phyloP scores from a whole-genome alignment of 2,329 filamentous ascomycete species.

The Paracorniculantispora psalliotae region DNA sequence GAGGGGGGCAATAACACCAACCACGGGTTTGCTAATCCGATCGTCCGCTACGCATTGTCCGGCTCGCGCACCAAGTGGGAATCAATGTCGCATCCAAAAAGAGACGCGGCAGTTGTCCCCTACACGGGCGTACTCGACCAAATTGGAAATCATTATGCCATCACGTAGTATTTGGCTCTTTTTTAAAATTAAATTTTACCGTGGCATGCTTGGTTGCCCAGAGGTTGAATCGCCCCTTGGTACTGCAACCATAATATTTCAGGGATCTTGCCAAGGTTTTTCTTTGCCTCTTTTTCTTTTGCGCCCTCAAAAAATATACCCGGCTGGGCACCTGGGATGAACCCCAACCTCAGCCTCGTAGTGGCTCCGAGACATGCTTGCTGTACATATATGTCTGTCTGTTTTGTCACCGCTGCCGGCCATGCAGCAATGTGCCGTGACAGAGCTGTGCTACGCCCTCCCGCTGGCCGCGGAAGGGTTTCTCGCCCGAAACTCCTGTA shows the following conservation, averaged over 20 bases:
- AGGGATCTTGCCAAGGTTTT: not conserved
- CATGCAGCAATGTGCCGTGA: not conserved
- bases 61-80: not conserved
- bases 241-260: not conserved
- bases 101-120: not conserved
- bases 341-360: not conserved
- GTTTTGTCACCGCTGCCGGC: not conserved
- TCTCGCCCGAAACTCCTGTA: too few relatives aligned
- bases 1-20: not conserved
- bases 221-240: not conserved
- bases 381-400: too few relatives aligned
- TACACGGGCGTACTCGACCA: not conserved
- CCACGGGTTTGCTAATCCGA: slow-evolving; percentile 11
- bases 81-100: not conserved
- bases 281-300: not conserved
- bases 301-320: not conserved
- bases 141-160: not conserved
- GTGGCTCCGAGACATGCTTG: not conserved
- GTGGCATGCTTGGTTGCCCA: too few relatives aligned
- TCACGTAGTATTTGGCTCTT: not conserved
- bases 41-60: not conserved
- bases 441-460: too few relatives aligned
- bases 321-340: not conserved
- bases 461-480: too few relatives aligned
- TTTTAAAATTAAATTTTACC: too few relatives aligned